phyloP scores from a whole-genome alignment of 106 monocot genomes.

The Iris macrosiphon region DNA sequence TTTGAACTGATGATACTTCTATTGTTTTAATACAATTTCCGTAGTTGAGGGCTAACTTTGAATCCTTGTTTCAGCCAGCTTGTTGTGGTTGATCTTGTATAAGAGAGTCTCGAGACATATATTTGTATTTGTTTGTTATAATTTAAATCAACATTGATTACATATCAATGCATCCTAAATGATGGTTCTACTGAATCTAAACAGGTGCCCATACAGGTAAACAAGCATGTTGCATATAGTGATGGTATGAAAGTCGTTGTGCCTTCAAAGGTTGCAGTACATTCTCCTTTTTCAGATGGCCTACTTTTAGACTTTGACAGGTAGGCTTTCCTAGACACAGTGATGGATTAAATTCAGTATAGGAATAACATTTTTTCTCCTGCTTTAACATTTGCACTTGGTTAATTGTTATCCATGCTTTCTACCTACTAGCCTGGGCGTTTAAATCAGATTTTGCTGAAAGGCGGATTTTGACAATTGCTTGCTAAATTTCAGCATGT shows the following conservation, averaged over 20 bases:
- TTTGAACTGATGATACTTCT: too few relatives aligned
- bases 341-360: background rate
- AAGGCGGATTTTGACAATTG: too few relatives aligned
- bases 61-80: background rate
- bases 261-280: constrained; percentile 28
- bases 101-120: background rate
- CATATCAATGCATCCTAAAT: background rate
- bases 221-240: constrained; percentile 60
- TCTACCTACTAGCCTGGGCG: too few relatives aligned
- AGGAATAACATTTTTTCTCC: background rate
- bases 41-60: background rate
- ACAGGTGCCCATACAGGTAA: constrained; percentile 96
- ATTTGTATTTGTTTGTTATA: too few relatives aligned
- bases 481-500: too few relatives aligned
- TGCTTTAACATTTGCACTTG: background rate
- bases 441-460: too few relatives aligned
- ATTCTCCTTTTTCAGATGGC: constrained; percentile 42
- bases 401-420: too few relatives aligned
- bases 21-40: background rate
- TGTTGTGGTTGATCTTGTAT: background rate
- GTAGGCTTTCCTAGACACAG: constrained; percentile 10
- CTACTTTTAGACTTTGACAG: constrained; percentile 69
- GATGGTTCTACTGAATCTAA: background rate
- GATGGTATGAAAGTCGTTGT: constrained; percentile 95
- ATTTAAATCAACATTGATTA: too few relatives aligned